Evolutionary conservation across 108 stramenopile genomes (phyloP).

Genomic region (Chaetoceros muelleri): DNA sequence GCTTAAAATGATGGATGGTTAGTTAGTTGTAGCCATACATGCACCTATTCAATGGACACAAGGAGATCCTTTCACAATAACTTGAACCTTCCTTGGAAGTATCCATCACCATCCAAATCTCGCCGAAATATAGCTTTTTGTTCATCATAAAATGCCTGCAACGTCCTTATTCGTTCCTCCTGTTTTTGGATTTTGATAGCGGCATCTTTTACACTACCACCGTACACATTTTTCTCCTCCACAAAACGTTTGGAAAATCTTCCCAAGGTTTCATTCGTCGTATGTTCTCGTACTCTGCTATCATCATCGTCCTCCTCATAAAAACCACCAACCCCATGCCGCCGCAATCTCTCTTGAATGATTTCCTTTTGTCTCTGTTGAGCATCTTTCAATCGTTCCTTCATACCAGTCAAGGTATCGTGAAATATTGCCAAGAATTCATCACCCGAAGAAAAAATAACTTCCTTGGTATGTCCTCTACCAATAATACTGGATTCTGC

Average conservation of each 20-base stretch:
- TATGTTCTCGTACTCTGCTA: slow-evolving; percentile 20
- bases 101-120: too few species aligned
- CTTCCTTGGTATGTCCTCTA: slow-evolving; percentile 27
- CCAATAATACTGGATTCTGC: slow-evolving; percentile 31
- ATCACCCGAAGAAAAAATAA: slow-evolving; percentile 19
- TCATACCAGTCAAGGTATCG: slow-evolving; percentile 20
- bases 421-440: slow-evolving; percentile 37
- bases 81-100: neutral
- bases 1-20: too few species aligned
- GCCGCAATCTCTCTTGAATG: slow-evolving; percentile 20
- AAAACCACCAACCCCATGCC: slow-evolving; percentile 21
- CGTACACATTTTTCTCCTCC: slow-evolving; percentile 17
- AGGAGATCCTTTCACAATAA: neutral
- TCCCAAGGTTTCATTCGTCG: too few species aligned
- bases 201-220: slow-evolving; percentile 22
- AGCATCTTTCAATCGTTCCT: slow-evolving; percentile 26
- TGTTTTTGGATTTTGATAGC: slow-evolving; percentile 22
- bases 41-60: too few species aligned
- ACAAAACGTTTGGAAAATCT: slow-evolving; percentile 23
- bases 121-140: slow-evolving; percentile 32
- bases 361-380: slow-evolving; percentile 19
- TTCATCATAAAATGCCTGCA: slow-evolving; percentile 30
- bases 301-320: slow-evolving; percentile 14
- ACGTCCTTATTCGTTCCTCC: slow-evolving; percentile 15
- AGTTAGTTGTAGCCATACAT: too few species aligned